A percentile compares a stretch with the other conserved stretches of the same genome.
Evolutionary conservation across 768 basidiomycete species (phyloP).

Genomic region (Auriscalpium orientale): DNA sequence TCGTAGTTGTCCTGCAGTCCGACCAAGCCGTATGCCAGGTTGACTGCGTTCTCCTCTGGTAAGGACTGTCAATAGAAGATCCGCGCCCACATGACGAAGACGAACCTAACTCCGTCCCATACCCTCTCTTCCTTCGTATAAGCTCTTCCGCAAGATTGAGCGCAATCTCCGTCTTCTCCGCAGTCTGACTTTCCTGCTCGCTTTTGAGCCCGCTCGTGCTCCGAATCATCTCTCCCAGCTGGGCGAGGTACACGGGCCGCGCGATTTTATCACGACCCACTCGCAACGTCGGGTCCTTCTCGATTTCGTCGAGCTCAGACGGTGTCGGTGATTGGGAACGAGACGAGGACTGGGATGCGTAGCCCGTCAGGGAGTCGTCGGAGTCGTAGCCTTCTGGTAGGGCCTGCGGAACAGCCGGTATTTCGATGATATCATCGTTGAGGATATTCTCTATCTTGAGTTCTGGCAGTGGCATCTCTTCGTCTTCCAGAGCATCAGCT

Average conservation of each 20-base stretch:
- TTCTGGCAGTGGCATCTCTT: not conserved
- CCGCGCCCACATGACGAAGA: not conserved
- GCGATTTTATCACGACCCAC: conserved; percentile 60
- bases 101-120: conserved; percentile 85
- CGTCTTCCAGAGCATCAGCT: conserved; percentile 19
- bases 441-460: not conserved
- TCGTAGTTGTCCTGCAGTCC: conserved; percentile 80
- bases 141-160: conserved; percentile 74
- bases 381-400: conserved; percentile 51
- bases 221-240: conserved; percentile 73
- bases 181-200: conserved; percentile 55
- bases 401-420: not conserved
- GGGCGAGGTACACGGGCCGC: conserved; percentile 86
- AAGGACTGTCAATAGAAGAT: not conserved
- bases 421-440: not conserved
- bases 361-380: conserved; percentile 75
- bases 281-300: conserved; percentile 76
- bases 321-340: conserved; percentile 77
- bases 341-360: conserved; percentile 56
- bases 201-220: conserved; percentile 42
- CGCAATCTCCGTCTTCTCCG: conserved; percentile 74
- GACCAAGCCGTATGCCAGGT: conserved; percentile 66
- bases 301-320: conserved; percentile 74
- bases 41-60: conserved; percentile 84
- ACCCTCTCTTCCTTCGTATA: conserved; percentile 75